phyloP scores from a whole-genome alignment of 2,329 filamentous ascomycete species.

The Xylaria sp. region DNA sequence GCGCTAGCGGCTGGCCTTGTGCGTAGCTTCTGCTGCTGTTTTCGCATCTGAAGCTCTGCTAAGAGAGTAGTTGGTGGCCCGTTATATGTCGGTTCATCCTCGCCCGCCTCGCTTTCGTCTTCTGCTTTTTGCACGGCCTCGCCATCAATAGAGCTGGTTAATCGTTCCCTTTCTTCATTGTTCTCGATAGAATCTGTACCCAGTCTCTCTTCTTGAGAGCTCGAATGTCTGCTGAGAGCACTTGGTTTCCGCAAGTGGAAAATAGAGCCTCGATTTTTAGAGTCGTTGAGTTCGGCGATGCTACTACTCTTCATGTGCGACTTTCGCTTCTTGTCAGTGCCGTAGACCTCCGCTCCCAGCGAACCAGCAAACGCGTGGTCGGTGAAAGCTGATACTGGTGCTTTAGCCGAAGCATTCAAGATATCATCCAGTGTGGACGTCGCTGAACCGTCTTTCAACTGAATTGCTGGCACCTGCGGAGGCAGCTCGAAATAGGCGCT shows the following conservation, averaged over 20 bases:
- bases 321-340: constrained; percentile 64
- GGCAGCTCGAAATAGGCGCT: constrained; percentile 88
- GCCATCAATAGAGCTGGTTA: constrained; percentile 46
- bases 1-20: constrained; percentile 73
- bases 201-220: constrained; percentile 40
- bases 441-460: constrained; percentile 80
- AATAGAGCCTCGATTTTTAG: constrained; percentile 62
- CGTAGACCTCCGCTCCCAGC: constrained; percentile 79
- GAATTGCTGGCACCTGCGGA: constrained; percentile 59
- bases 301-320: constrained; percentile 48
- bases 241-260: constrained; percentile 59
- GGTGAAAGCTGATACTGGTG: constrained; percentile 90
- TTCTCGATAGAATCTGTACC: constrained; percentile 37
- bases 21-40: constrained; percentile 85
- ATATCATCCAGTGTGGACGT: constrained; percentile 91
- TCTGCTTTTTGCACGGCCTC: constrained; percentile 54
- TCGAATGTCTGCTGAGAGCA: constrained; percentile 46
- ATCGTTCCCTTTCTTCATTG: constrained; percentile 44
- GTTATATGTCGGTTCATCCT: constrained; percentile 60
- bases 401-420: constrained; percentile 85
- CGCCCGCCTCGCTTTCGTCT: constrained; percentile 58
- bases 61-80: constrained; percentile 89
- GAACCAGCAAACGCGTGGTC: constrained; percentile 86
- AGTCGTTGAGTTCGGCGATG: constrained; percentile 42
- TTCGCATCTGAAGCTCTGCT: constrained; percentile 90